Percentiles rank a stretch among this genome's conserved stretches.
Conservation (phyloP, 441 rosid species). For the Arabidopsis lyrata region DNA sequence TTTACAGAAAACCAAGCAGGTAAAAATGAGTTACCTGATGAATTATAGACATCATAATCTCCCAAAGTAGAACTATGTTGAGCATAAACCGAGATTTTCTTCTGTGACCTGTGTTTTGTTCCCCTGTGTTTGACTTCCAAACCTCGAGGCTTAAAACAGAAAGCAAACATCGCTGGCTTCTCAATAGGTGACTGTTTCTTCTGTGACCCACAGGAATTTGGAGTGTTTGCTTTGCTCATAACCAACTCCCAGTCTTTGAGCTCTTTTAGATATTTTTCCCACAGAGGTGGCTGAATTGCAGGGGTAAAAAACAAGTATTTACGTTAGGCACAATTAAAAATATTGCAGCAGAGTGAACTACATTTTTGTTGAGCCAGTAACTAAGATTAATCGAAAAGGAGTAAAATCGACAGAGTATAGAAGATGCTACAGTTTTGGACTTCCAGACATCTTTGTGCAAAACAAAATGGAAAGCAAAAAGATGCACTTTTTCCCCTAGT, state of each 20-base stretch:
- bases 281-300: conserved; percentile 78
- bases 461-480: neutral
- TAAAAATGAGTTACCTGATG: conserved; percentile 27
- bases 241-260: conserved; percentile 81
- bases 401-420: neutral
- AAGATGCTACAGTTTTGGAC: conserved; percentile 1
- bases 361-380: conserved; percentile 17
- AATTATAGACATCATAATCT: conserved; percentile 47
- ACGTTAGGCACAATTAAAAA: conserved; percentile 16
- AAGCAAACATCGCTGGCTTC: conserved; percentile 95
- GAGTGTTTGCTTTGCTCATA: conserved; percentile 54
- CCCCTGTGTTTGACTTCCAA: conserved; percentile 92
- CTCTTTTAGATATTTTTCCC: conserved; percentile 89
- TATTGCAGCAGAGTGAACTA: neutral
- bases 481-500: neutral
- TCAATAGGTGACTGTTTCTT: conserved; percentile 59
- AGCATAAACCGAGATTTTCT: conserved; percentile 68
- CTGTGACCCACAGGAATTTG: conserved; percentile 55
- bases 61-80: conserved; percentile 55
- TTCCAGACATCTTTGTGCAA: neutral
- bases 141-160: conserved; percentile 96
- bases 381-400: conserved; percentile 2
- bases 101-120: conserved; percentile 86
- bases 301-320: conserved; percentile 24
- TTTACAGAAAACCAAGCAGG: conserved; percentile 12